phyloP scores from a whole-genome alignment of 1,284 basidiomycete species.

The Vanrija humicola region DNA sequence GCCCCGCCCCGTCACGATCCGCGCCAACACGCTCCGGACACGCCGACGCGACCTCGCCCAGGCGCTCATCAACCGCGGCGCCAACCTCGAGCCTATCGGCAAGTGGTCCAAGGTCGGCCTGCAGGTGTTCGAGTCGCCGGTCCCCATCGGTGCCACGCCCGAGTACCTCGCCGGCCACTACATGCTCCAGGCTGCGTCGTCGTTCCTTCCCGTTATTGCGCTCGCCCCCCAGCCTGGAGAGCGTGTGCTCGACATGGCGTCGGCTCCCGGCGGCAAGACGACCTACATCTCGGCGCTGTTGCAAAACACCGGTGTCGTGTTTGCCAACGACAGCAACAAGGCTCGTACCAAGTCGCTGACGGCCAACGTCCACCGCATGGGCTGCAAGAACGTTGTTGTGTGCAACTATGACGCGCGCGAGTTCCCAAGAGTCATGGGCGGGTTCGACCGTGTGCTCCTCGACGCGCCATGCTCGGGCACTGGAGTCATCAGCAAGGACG shows the following conservation, averaged over 20 bases:
- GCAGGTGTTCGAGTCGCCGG: slow-evolving; percentile 93
- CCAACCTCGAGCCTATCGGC: slow-evolving; percentile 94
- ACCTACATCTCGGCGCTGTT: slow-evolving; percentile 94
- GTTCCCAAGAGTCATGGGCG: slow-evolving; percentile 99
- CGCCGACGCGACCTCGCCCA: slow-evolving; percentile 92
- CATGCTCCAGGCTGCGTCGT: slow-evolving; percentile 98
- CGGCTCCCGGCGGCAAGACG: slow-evolving; percentile 95
- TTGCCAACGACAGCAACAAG: slow-evolving; percentile 97
- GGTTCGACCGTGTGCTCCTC: slow-evolving; percentile 92
- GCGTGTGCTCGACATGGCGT: slow-evolving; percentile 96
- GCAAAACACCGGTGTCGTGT: slow-evolving; percentile 97
- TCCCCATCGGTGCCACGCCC: slow-evolving; percentile 94
- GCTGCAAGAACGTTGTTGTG: slow-evolving; percentile 96
- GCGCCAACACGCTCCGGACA: slow-evolving; percentile 93
- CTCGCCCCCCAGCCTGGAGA: slow-evolving; percentile 89
- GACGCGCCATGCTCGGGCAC: slow-evolving; percentile 98
- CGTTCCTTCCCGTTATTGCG: slow-evolving; percentile 97
- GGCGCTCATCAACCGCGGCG: slow-evolving; percentile 89
- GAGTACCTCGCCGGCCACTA: slow-evolving; percentile 99
- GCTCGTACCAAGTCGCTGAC: slow-evolving; percentile 91
- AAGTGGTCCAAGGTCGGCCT: slow-evolving; percentile 99
- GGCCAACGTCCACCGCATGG: slow-evolving; percentile 93
- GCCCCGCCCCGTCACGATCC: slow-evolving; percentile 93
- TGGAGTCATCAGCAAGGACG: slow-evolving; percentile 96
- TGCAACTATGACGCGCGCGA: slow-evolving; percentile 97